A percentile compares a stretch with the other conserved stretches of the same genome.
phyloP scores from a whole-genome alignment of 306 rosid species.

The Parietaria judaica region DNA sequence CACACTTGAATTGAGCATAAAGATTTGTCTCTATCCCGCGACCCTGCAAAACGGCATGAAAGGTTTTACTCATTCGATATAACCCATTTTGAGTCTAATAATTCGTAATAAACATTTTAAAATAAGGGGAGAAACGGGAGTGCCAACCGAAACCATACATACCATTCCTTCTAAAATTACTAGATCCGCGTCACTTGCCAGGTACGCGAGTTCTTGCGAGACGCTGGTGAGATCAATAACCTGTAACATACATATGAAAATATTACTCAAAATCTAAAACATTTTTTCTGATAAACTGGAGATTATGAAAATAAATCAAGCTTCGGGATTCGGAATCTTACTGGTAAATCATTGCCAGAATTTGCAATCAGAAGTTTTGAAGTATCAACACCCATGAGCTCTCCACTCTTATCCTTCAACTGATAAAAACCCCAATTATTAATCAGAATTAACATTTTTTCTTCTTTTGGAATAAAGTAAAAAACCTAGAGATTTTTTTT shows the following conservation, averaged over 20 bases:
- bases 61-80: neutral
- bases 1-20: constrained; percentile 85
- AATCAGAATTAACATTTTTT: constrained; percentile 23
- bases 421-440: constrained; percentile 32
- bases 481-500: neutral
- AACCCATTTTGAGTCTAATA: neutral
- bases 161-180: constrained; percentile 98
- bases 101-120: too few species aligned
- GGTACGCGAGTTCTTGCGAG: constrained; percentile 78
- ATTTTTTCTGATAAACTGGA: constrained; percentile 4
- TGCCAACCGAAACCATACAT: constrained; percentile 21
- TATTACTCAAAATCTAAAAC: neutral
- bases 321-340: constrained; percentile 44
- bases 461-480: neutral
- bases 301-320: constrained; percentile 2
- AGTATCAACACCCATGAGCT: constrained; percentile 61
- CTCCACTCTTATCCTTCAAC: constrained; percentile 70
- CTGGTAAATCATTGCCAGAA: constrained; percentile 97
- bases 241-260: constrained; percentile 28
- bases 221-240: constrained; percentile 84
- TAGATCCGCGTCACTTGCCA: constrained; percentile 80
- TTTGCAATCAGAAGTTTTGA: constrained; percentile 70
- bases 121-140: too few species aligned
- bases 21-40: constrained; percentile 95
- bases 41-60: constrained; percentile 47